Evolutionary conservation across 352 stramenopile genomes (phyloP).

Genomic region (Blastocystis sp.): DNA sequence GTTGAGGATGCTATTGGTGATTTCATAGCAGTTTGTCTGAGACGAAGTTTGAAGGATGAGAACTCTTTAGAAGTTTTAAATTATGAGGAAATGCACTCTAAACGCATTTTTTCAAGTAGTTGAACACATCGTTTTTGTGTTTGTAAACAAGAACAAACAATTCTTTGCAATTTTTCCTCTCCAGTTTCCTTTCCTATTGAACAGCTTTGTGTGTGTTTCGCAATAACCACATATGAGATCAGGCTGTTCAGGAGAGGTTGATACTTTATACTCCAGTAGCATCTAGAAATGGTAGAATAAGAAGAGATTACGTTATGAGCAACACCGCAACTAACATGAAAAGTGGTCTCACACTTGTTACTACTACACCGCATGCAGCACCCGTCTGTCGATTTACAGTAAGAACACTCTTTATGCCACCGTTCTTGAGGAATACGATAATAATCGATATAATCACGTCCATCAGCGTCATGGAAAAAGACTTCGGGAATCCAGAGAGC

Average conservation of each 20-base stretch:
- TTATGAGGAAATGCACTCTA: constrained; percentile 1
- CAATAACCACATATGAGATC: constrained; percentile 58
- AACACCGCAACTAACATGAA: constrained; percentile 59
- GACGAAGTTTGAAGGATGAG: neutral
- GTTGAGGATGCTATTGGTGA: neutral
- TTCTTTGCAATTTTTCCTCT: constrained; percentile 31
- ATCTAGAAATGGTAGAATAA: constrained; percentile 3
- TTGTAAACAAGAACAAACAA: constrained; percentile 13
- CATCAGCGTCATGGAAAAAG: constrained; percentile 54
- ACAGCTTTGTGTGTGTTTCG: constrained; percentile 16
- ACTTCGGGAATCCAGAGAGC: constrained; percentile 59
- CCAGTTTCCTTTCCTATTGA: constrained; percentile 34
- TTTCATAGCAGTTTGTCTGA: neutral
- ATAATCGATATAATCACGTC: constrained; percentile 51
- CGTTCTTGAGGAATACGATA: constrained; percentile 40
- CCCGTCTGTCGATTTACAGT: constrained; percentile 22
- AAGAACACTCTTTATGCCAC: constrained; percentile 49
- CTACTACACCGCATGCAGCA: constrained; percentile 55
- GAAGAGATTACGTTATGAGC: neutral
- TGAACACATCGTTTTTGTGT: neutral
- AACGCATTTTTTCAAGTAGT: constrained; percentile 3
- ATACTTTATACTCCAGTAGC: constrained; percentile 39
- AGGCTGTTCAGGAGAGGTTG: constrained; percentile 13
- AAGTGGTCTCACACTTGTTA: constrained; percentile 43
- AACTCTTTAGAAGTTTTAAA: constrained; percentile 4